Evolutionary conservation across 805 yeast genomes (phyloP), one percentile per base, ranked within the genome.

Genomic region (Nakazawaea anatomiae): DNA sequence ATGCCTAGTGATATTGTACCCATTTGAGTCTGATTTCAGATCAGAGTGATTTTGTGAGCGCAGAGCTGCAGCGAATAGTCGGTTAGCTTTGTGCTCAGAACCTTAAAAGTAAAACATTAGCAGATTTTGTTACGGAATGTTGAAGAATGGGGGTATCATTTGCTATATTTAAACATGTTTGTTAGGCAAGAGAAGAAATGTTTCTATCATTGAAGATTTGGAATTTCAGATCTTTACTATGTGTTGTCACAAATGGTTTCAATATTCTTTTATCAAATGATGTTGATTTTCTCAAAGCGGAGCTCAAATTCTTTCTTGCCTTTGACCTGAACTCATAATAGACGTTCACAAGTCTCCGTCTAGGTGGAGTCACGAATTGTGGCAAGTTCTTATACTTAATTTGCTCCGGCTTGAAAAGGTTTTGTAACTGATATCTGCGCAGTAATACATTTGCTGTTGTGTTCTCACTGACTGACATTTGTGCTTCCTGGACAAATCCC

Each of bases 401-500:
- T 28, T 38, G 45, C 35, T 46, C 50, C 12, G 50, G 50, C 27
- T 39, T 43, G 39, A 31, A 51, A 4, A 11, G 10, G 6, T 39
- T 34, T 5, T 42, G 42, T 32, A 51, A 46, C 27, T 51, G 53
- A 14, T 34, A 42, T 25, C 35, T 46, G 25, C 50, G 53, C 12
- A n/a, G 34, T n/a, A 51, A 39, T 1, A 46, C 44, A 36, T 42
- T 10, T 4, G 25, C 14, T 3, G 25, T 18, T 18, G 25, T 18
- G 25, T 18, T 18, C 25, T 18, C 25, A 18, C 25, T 18, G 25
- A n/a, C n/a, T n/a, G n/a, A n/a, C n/a, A n/a, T n/a, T n/a, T n/a
- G n/a, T n/a, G n/a, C n/a, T n/a, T 44, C 35, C 39, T 53, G 54
- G 7, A 52, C 28, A 42, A 46, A 54, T 4, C 57, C 57, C 8